Evolutionary conservation across 2,329 filamentous ascomycete genomes (phyloP).

Genomic region (Trichoderma afroharzianum): DNA sequence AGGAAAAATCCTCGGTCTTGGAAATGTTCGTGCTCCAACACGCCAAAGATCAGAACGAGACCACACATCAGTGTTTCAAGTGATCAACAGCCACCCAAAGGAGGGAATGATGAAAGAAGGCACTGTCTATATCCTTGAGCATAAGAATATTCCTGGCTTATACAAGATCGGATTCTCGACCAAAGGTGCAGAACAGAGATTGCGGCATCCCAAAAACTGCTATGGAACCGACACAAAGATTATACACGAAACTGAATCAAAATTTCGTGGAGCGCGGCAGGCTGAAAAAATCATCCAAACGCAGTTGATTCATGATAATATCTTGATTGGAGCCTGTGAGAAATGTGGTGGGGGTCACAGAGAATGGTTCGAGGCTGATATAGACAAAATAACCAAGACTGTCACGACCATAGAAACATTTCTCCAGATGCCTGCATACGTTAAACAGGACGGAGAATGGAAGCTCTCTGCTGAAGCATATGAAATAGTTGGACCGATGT

Average conservation of each 20-base stretch:
- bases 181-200: neutral
- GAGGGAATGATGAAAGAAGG: neutral
- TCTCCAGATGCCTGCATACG: neutral
- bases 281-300: neutral
- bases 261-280: neutral
- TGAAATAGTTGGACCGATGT: neutral
- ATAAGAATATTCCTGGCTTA: neutral
- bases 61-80: neutral
- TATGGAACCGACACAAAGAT: neutral
- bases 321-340: neutral
- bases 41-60: neutral
- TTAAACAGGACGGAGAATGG: neutral
- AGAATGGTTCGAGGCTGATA: neutral
- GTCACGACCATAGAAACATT: neutral
- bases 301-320: neutral
- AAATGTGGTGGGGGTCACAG: neutral
- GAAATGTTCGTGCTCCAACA: neutral
- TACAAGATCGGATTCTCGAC: neutral
- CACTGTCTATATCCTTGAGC: neutral
- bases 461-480: neutral
- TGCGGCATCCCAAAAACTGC: neutral
- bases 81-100: neutral
- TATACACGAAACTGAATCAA: neutral
- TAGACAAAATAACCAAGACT: neutral
- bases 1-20: neutral